Evolutionary conservation across 177 flowering plant genomes (phyloP), one percentile per base, ranked within the genome.

Genomic region (Vitis hybrid): DNA sequence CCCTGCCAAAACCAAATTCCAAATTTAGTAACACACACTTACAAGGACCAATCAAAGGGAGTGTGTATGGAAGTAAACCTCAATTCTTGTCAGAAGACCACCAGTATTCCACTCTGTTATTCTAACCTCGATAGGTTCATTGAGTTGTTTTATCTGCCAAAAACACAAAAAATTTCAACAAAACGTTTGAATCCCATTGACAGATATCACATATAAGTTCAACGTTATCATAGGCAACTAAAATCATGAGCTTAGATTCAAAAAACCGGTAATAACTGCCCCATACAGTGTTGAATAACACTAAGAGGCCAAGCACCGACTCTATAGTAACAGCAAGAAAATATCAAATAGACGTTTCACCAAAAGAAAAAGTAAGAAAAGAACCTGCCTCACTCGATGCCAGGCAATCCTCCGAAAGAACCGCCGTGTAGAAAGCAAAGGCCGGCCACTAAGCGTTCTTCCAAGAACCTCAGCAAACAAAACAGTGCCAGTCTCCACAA

Each of bases 301-400:
- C 2, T 40, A 40, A 40, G 48, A 40, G 59, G 56, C 14, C 64
- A 60, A 19, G 18, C 7, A 60, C 12, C 56, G 64, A 49, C 64
- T 26, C 21, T 12, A 57, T 11, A n/a, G 10, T 26, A 62, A 45
- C 65, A 15, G 8, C 56, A 54, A 45, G 64, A 3, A 11, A 67
- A 66, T 9, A 63, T 1, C 13, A 15, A 54, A n/a, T 5, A 12
- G 56, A 45, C 10, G 4, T 12, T 45, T 49, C 14, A 12, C 3
- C 1, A 8, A 64, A 60, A 60, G 68, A 66, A 30, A 56, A 79
- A 80, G 86, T 15, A 73, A 92, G 97, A 90, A 78, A 82, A 91
- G 89, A 90, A 95, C 99, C 99, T 95, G 98, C 99, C 97, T 95
- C 94, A 91, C 97, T 81, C 98, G 96, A 79, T 93, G 97, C 98